These are phyloP conservation scores for Cryomyces minteri DNA, from an alignment of 495 filamentous ascomycete species.

Conservation along the genomic window DNA sequence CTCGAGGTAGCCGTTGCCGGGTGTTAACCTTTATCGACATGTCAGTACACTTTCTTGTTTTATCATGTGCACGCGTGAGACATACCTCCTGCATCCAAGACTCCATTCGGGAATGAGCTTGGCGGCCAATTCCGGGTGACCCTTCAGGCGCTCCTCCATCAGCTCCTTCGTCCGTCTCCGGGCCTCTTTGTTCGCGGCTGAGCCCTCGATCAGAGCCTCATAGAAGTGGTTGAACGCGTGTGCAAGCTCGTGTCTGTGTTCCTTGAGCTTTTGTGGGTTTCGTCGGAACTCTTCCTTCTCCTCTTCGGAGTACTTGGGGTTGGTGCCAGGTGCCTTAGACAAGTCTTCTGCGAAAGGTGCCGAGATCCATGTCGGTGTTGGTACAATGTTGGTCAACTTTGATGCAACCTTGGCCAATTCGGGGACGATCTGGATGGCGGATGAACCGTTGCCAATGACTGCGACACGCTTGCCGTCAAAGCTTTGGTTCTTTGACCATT, in stretches of 20 bases:
- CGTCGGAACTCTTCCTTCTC: not conserved
- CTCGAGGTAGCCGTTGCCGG: slow-evolving; percentile 5
- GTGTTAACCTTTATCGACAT: not conserved
- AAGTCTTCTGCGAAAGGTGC: not conserved
- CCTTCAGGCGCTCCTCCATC: not conserved
- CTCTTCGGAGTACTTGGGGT: not conserved
- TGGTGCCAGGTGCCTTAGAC: not conserved
- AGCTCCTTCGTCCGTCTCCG: not conserved
- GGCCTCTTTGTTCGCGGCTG: not conserved
- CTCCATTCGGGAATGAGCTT: not conserved
- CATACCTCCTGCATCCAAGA: not conserved
- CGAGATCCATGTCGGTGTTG: not conserved
- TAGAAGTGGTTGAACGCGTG: not conserved
- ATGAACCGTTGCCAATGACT: not conserved
- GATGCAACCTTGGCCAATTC: slow-evolving; percentile 6
- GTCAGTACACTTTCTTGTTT: no score
- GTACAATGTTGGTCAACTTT: not conserved
- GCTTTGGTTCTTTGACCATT: slow-evolving; percentile 16
- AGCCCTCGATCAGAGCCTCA: not conserved
- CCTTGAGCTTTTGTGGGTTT: not conserved
- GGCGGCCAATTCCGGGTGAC: not conserved
- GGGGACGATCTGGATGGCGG: not conserved
- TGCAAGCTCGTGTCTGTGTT: not conserved
- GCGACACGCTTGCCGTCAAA: slow-evolving; percentile 2
- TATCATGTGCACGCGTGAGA: no score